A percentile compares a stretch with the other conserved stretches of the same genome.
Evolutionary conservation across 73 alveolate species (phyloP).

Genomic region (Symbiodinium natans): DNA sequence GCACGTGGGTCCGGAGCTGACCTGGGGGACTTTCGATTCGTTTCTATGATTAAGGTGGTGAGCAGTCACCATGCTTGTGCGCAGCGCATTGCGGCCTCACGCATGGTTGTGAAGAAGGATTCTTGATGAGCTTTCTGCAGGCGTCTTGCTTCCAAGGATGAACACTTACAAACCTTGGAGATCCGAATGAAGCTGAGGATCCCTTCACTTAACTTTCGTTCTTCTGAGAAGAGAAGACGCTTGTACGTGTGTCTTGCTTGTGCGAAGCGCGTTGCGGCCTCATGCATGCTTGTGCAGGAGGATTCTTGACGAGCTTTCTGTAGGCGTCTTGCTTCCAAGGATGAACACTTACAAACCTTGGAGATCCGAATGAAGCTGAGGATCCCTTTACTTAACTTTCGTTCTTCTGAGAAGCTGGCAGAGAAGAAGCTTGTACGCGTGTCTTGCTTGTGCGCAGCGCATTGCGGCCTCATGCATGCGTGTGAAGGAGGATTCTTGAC

Average conservation of each 20-base stretch:
- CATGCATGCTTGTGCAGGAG: no score
- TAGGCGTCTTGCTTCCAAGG: no score
- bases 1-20: neutral
- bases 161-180: neutral
- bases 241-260: no score
- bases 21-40: neutral
- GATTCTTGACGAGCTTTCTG: no score
- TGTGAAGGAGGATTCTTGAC: neutral
- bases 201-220: neutral
- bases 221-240: neutral
- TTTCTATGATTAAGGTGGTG: no score
- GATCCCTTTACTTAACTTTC: neutral
- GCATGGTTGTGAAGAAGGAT: no score
- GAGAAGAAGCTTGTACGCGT: neutral
- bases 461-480: neutral
- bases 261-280: neutral
- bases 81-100: no score
- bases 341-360: no score
- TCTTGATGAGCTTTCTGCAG: no score
- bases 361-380: neutral
- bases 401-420: neutral
- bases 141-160: neutral
- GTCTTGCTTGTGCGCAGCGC: neutral
- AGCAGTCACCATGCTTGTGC: no score
- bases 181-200: slow-evolving; percentile 3